Base-by-base conservation (phyloP, 805 yeast species). In the Myxozyma neglecta region DNA sequence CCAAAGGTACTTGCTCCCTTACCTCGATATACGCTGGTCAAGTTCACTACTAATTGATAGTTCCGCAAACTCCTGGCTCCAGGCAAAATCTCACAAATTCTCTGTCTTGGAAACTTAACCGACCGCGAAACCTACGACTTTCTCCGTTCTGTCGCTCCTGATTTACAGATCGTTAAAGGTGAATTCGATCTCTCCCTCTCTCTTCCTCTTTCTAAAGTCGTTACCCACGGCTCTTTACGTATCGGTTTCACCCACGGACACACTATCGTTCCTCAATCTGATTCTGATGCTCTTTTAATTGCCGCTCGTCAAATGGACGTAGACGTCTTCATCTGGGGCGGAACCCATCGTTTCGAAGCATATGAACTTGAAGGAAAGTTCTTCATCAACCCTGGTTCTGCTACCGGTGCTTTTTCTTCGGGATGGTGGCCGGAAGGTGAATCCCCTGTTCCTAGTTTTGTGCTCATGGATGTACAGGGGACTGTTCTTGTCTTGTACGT, bases 331-430 rank as follows among this genome's bases (percentile, higher is more conserved):
- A 79, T 94, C 13, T 90, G 94, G 88, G 97, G 98, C 13, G 96
- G 97, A 0, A 88, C 96, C 1, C 96, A 90, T 72, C 84, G 85
- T 66, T 96, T 90, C 4, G 98, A 93, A 71, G 97, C 97, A 0
- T 93, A 91, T 71, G 89, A 94, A 9, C 77, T 92, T 60, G 98
- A 91, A 67, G 96, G 96, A 24, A 90, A 89, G 74, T 90, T 92
- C 73, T 94, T 94, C 71, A 82, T 94, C n/a, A 93, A 90, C 73
- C 98, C 99, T 0, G 99, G 99, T 0, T 88, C 96, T 71, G 96
- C 96, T 46, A 92, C 97, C 0, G 99, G 99, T 32, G 97, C 97
- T 0, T 84, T 82, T 67, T 81, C 82, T 47, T 81, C 88, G 37
- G 87, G 85, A 70, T 84, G 85, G 76, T 85, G 85, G 60, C 80